Percentiles rank a stretch among this genome's conserved stretches.
These are phyloP conservation scores for Luzula sylvatica DNA, from an alignment of 176 grass and related monocot species.

Conservation along the genomic window DNA sequence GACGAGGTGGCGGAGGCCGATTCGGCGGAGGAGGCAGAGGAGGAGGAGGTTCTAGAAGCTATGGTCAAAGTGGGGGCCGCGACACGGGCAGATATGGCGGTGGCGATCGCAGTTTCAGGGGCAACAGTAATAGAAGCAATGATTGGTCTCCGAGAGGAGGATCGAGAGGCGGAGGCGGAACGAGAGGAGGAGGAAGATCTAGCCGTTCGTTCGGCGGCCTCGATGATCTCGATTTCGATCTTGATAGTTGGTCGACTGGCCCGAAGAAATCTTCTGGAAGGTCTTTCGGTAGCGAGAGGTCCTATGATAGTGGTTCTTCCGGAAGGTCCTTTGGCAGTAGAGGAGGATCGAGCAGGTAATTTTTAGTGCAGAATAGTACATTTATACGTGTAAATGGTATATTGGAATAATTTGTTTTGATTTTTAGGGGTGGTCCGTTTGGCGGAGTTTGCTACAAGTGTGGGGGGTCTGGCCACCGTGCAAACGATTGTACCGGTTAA, in stretches of 20 bases:
- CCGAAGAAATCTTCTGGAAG: neutral
- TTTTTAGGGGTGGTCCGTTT: too few relatives aligned
- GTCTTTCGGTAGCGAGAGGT: neutral
- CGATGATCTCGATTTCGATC: neutral
- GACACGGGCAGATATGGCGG: constrained; percentile 36
- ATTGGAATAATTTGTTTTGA: too few relatives aligned
- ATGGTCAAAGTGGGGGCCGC: constrained; percentile 28
- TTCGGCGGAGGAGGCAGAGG: constrained; percentile 29
- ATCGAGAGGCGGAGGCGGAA: neutral
- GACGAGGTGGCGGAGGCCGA: constrained; percentile 22
- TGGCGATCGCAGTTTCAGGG: constrained; percentile 33
- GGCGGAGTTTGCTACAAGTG: constrained; percentile 82
- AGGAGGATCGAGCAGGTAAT: neutral
- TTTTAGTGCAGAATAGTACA: too few relatives aligned
- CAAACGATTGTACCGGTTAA: constrained; percentile 91
- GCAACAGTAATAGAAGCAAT: constrained; percentile 33
- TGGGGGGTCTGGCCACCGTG: constrained; percentile 64
- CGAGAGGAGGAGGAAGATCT: neutral
- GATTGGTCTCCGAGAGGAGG: constrained; percentile 4
- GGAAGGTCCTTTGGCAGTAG: neutral
- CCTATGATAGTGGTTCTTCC: neutral
- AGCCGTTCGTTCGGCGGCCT: neutral
- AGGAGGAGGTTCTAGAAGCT: constrained; percentile 35
- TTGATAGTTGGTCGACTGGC: neutral
- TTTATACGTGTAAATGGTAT: too few relatives aligned